These are phyloP conservation scores for Ceratobasidium sp. DNA, from an alignment of 1,284 basidiomycete genomes.

Conservation along the genomic window DNA sequence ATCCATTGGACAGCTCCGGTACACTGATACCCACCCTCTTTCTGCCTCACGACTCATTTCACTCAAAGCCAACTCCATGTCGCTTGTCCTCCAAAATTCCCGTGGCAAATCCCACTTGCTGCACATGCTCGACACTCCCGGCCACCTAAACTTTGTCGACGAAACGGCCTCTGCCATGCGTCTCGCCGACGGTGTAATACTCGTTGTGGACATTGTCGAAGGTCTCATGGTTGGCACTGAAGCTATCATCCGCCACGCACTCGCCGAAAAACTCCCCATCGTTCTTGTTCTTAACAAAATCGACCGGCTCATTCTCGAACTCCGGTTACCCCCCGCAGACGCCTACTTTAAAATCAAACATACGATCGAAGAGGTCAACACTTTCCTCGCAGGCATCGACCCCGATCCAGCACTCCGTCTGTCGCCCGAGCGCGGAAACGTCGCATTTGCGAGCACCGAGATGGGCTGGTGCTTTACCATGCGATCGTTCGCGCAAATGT, in stretches of 20 bases:
- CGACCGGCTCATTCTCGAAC: constrained; percentile 94
- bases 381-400: constrained; percentile 85
- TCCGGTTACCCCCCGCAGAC: constrained; percentile 93
- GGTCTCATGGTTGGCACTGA: constrained; percentile 93
- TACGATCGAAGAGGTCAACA: constrained; percentile 98
- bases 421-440: constrained; percentile 95
- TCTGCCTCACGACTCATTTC: constrained; percentile 91
- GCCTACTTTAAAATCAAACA: constrained; percentile 99
- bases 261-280: constrained; percentile 89
- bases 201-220: constrained; percentile 96
- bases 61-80: constrained; percentile 97
- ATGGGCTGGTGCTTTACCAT: constrained; percentile 99
- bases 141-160: constrained; percentile 97
- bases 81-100: constrained; percentile 86
- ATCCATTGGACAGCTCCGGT: constrained; percentile 66
- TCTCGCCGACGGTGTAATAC: constrained; percentile 89
- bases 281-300: constrained; percentile 98
- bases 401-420: constrained; percentile 85
- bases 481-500: constrained; percentile 94
- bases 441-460: constrained; percentile 95
- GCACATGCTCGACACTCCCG: constrained; percentile 96
- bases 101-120: constrained; percentile 91
- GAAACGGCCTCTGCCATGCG: constrained; percentile 91
- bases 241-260: constrained; percentile 81
- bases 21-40: constrained; percentile 94